A percentile compares a stretch with the other conserved stretches of the same genome.
Conservation (phyloP, 768 basidiomycete genomes). For the Suillus spraguei region DNA sequence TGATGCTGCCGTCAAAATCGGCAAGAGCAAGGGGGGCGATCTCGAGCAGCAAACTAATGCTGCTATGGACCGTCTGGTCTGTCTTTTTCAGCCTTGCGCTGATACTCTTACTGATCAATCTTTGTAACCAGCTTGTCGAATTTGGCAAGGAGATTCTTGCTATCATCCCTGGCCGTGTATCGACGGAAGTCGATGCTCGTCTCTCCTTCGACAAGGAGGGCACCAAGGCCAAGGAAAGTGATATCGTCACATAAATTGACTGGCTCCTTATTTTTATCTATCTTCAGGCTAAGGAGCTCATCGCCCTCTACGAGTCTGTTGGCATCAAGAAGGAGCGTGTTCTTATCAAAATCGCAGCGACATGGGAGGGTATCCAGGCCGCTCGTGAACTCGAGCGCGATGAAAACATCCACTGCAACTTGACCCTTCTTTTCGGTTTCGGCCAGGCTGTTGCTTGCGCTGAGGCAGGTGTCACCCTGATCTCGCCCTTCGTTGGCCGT, state of each 20-base stretch:
- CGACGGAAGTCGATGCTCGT: slow-evolving; percentile 97
- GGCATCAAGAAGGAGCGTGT: slow-evolving; percentile 94
- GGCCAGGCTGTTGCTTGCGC: slow-evolving; percentile 98
- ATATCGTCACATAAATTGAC: background rate
- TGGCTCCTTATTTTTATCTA: background rate
- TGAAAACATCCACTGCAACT: slow-evolving; percentile 96
- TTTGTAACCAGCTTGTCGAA: slow-evolving; percentile 76
- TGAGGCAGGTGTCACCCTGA: slow-evolving; percentile 96
- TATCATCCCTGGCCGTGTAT: slow-evolving; percentile 98
- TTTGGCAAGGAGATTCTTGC: slow-evolving; percentile 95
- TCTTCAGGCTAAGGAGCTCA: slow-evolving; percentile 76
- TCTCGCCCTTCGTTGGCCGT: slow-evolving; percentile 99
- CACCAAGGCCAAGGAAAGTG: slow-evolving; percentile 80
- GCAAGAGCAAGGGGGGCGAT: slow-evolving; percentile 79
- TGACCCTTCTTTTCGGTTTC: slow-evolving; percentile 98
- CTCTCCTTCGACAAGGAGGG: slow-evolving; percentile 95
- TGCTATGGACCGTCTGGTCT: slow-evolving; percentile 87
- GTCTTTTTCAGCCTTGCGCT: slow-evolving; percentile 26
- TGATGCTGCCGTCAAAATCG: slow-evolving; percentile 71
- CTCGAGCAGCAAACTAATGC: slow-evolving; percentile 74
- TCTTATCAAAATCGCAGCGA: slow-evolving; percentile 99
- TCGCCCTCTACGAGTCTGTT: slow-evolving; percentile 91
- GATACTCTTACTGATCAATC: background rate
- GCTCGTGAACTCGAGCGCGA: slow-evolving; percentile 93
- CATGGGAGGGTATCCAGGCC: slow-evolving; percentile 99